These are phyloP conservation scores for Termitomyces titanicus DNA, from an alignment of 768 basidiomycete genomes.

Conservation along the genomic window DNA sequence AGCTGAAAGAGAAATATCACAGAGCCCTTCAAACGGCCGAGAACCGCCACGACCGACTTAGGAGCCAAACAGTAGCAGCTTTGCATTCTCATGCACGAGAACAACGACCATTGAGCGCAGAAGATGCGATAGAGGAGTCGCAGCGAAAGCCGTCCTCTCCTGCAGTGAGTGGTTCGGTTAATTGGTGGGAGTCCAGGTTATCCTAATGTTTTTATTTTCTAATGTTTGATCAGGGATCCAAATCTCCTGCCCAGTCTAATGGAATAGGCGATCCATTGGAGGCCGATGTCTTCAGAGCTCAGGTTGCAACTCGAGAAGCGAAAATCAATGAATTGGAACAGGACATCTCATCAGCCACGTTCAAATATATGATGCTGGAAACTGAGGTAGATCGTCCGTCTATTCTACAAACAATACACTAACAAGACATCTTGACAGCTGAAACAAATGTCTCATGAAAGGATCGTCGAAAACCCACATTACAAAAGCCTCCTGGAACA, in stretches of 20 bases:
- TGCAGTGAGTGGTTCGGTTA: constrained; percentile 67
- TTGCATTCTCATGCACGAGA: constrained; percentile 35
- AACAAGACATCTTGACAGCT: constrained; percentile 25
- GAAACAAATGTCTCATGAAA: constrained; percentile 39
- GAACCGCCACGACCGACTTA: constrained; percentile 57
- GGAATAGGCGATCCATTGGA: constrained; percentile 34
- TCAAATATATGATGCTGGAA: constrained; percentile 41
- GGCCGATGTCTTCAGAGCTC: constrained; percentile 35
- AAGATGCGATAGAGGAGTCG: constrained; percentile 43
- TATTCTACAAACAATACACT: not conserved
- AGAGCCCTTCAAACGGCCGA: constrained; percentile 53
- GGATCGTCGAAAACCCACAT: constrained; percentile 41
- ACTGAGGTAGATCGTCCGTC: constrained; percentile 35
- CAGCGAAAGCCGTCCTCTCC: constrained; percentile 57
- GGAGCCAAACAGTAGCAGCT: constrained; percentile 49
- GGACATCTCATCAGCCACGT: constrained; percentile 41
- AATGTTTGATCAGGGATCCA: constrained; percentile 41
- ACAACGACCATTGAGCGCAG: constrained; percentile 24
- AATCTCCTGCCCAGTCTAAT: constrained; percentile 30
- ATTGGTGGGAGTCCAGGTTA: constrained; percentile 60
- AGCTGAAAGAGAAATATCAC: constrained; percentile 45
- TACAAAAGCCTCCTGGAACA: constrained; percentile 60
- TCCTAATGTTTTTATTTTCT: constrained; percentile 39
- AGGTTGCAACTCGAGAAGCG: constrained; percentile 38
- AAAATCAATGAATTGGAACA: constrained; percentile 46